Conservation (phyloP, 83 land plant genomes). For the Diphasiastrum complanatum region DNA sequence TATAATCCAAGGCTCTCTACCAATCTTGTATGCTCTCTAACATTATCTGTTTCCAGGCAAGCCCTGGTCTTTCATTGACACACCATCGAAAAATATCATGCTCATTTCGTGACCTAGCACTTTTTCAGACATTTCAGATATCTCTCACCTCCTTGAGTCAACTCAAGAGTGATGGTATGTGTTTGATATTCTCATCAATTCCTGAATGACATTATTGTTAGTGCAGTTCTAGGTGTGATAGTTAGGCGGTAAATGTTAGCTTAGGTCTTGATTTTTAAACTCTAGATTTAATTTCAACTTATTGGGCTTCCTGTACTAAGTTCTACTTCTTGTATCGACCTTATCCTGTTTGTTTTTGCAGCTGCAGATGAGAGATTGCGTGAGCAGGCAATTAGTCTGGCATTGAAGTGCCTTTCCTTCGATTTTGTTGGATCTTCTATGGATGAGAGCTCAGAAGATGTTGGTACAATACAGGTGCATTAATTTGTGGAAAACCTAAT, state of each 20-base stretch:
- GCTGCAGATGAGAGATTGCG: conserved; percentile 12
- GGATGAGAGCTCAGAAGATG: conserved; percentile 13
- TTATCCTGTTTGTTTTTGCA: too few relatives aligned
- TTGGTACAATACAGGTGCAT: conserved; percentile 12
- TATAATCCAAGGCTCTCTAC: too few relatives aligned
- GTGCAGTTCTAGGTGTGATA: too few relatives aligned
- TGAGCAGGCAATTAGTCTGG: conserved; percentile 9
- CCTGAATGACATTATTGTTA: too few relatives aligned
- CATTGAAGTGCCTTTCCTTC: conserved; percentile 13
- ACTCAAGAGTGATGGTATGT: conserved; percentile 9
- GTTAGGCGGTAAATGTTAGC: too few relatives aligned
- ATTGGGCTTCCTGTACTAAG: too few relatives aligned
- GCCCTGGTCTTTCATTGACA: not conserved
- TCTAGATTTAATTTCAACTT: too few relatives aligned
- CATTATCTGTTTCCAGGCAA: too few relatives aligned
- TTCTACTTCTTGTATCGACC: too few relatives aligned
- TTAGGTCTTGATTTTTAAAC: too few relatives aligned
- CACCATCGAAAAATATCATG: conserved; percentile 16
- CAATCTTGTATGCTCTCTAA: too few relatives aligned
- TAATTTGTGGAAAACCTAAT: not conserved
- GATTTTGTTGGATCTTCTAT: conserved; percentile 11
- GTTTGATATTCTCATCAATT: too few relatives aligned
- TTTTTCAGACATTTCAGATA: conserved; percentile 6
- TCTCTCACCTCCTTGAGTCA: conserved; percentile 8
- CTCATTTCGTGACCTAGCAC: conserved; percentile 4